A percentile compares a stretch with the other conserved stretches of the same genome.
Evolutionary conservation across 1,284 basidiomycete genomes (phyloP).

Genomic region (Trametes hirsuta): DNA sequence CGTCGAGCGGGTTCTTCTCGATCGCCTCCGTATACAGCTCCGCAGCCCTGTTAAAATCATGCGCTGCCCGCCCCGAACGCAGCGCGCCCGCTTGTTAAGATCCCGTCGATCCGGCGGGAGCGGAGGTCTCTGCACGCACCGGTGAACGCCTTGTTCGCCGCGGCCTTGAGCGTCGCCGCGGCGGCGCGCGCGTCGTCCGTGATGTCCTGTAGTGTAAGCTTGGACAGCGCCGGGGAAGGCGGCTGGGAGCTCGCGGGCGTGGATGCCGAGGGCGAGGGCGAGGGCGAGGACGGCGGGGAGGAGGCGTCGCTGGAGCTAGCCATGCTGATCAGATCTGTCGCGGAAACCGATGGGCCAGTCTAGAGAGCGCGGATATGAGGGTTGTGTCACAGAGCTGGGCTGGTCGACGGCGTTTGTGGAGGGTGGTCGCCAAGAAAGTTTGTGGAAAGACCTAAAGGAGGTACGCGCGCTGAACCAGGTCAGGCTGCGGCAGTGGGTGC

Average conservation of each 20-base stretch:
- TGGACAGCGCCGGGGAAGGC: slow-evolving; percentile 59
- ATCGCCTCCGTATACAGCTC: slow-evolving; percentile 80
- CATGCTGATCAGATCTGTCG: slow-evolving; percentile 14
- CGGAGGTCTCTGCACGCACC: slow-evolving; percentile 45
- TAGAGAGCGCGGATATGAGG: not conserved
- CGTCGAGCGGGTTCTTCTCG: slow-evolving; percentile 75
- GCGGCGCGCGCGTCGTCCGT: slow-evolving; percentile 71
- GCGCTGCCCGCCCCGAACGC: slow-evolving; percentile 39
- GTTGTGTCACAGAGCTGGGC: not conserved
- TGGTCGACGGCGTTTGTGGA: not conserved
- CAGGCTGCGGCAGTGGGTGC: no score
- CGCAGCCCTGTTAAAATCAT: slow-evolving; percentile 67
- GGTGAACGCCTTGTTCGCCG: slow-evolving; percentile 87
- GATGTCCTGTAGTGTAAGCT: slow-evolving; percentile 54
- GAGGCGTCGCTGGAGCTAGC: slow-evolving; percentile 19
- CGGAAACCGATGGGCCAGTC: not conserved
- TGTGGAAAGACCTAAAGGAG: no score
- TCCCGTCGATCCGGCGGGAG: not conserved
- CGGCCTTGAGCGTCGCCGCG: slow-evolving; percentile 74
- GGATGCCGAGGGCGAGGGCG: slow-evolving; percentile 44
- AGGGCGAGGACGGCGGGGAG: slow-evolving; percentile 39
- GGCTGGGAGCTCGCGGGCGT: slow-evolving; percentile 49
- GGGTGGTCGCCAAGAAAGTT: not conserved
- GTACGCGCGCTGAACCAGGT: no score
- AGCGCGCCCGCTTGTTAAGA: not conserved